phyloP scores from a whole-genome alignment of 192 early-diverging fungal species.

The Coemansia sp. region DNA sequence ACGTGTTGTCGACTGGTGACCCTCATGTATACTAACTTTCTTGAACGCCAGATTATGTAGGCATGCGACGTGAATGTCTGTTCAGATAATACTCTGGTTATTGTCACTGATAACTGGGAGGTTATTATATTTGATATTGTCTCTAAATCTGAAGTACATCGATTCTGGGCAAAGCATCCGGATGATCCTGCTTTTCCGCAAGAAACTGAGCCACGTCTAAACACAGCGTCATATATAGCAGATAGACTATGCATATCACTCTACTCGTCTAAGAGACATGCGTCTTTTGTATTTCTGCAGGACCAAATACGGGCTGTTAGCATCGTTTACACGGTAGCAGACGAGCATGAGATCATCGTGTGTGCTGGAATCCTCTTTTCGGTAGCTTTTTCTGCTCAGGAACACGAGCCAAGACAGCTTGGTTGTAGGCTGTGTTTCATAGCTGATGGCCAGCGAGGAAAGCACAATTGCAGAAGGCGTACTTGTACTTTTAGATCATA shows the following conservation, averaged over 20 bases:
- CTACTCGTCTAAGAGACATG: neutral
- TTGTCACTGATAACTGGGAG: constrained; percentile 11
- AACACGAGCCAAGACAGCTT: neutral
- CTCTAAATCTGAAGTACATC: neutral
- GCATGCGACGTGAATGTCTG: constrained; percentile 23
- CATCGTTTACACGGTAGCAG: neutral
- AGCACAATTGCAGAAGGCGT: neutral
- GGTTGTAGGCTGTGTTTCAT: neutral
- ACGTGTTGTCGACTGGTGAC: neutral
- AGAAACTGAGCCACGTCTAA: neutral
- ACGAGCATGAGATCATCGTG: neutral
- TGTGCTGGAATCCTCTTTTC: neutral
- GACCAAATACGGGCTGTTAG: neutral
- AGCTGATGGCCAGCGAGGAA: neutral
- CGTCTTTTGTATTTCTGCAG: neutral
- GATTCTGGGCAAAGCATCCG: neutral
- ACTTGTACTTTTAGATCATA: neutral
- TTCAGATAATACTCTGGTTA: constrained; percentile 1
- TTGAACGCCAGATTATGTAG: neutral
- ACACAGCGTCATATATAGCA: neutral
- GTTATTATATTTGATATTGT: constrained; percentile 7
- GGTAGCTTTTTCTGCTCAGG: neutral
- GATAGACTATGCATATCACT: constrained; percentile 1
- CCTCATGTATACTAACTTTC: neutral
- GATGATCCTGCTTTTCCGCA: neutral